Evolutionary conservation across 2,329 filamentous ascomycete species (phyloP), one percentile per base, ranked within the genome.

Genomic region (Verticillium alfalfae): DNA sequence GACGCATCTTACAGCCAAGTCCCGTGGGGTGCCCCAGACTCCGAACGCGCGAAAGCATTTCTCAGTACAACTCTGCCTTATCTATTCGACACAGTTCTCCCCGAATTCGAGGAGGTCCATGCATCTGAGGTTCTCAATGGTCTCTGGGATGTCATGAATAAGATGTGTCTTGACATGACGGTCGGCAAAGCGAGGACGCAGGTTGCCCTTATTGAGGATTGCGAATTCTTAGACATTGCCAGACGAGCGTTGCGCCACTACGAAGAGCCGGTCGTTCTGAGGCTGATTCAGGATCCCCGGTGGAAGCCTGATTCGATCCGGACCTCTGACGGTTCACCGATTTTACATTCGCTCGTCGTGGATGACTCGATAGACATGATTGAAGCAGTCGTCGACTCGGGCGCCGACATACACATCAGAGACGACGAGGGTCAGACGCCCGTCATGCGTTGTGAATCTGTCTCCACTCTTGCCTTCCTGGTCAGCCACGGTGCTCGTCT

Each of bases 361-460:
- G 34, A 36, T 7, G 49, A 63, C 37, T 15, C 68, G 1, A 18
- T 67, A 4, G 65, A 68, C 3, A 66, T 72, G 10, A 68, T 76
- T 9, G 64, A 70, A 2, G 39, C 69, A 2, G 67, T 78, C 2
- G 62, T 72, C 38, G 56, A 63, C 2, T 65, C 66, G 2, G 69
- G 69, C 1, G 68, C 71, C 8, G 65, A 74, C 34, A 59, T 77
- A 5, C 65, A 67, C 8, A 65, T 67, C 0, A 63, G 63, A 1
- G 73, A 77, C 22, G 55, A 60, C 1, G 59, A 63, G 0, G 71
- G 71, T 0, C 71, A 72, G 22, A 77, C 76, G 2, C 75, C 76
- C 1, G 58, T 78, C 3, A 71, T 78, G 70, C 61, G 74, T 0
- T 67, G 66, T 12, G 75, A 77, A 45, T 65, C 67, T 2, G 59